Conservation (phyloP, 257 asterid genomes). For the Przewalskia tangutica region DNA sequence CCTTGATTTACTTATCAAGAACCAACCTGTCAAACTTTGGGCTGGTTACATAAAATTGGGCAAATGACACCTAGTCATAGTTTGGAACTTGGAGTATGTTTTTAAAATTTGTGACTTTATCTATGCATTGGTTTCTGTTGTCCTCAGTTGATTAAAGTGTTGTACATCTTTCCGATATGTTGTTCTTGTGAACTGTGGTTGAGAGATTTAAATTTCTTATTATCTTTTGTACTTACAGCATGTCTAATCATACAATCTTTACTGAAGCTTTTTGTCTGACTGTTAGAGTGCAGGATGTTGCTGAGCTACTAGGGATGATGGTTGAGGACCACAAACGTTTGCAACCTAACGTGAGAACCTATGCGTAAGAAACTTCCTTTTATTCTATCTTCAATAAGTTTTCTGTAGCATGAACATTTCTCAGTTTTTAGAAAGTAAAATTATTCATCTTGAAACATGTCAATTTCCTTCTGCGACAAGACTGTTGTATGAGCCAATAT, state of each 20-base stretch:
- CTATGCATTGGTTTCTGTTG: neutral
- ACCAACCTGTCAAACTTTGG: neutral
- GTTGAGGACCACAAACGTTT: conserved; percentile 86
- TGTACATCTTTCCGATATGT: neutral
- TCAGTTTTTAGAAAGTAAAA: neutral
- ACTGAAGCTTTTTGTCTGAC: conserved; percentile 15
- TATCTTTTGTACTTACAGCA: neutral
- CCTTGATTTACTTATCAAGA: neutral
- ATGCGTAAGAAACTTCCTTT: conserved; percentile 65
- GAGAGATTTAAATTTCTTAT: neutral
- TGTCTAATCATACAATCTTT: neutral
- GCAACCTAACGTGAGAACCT: conserved; percentile 98
- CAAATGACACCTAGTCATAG: neutral
- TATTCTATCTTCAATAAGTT: neutral
- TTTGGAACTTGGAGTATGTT: neutral
- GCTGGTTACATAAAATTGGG: neutral
- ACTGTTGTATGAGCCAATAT: neutral
- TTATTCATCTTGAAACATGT: neutral
- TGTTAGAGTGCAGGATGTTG: conserved; percentile 96
- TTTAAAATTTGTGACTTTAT: neutral
- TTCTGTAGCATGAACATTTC: neutral
- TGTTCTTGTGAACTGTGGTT: neutral
- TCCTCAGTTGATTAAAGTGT: neutral
- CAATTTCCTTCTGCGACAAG: neutral
- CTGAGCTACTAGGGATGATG: conserved; percentile 98